Evolutionary conservation across 495 filamentous ascomycete species (phyloP).

Genomic region (Aspergillus campestris): DNA sequence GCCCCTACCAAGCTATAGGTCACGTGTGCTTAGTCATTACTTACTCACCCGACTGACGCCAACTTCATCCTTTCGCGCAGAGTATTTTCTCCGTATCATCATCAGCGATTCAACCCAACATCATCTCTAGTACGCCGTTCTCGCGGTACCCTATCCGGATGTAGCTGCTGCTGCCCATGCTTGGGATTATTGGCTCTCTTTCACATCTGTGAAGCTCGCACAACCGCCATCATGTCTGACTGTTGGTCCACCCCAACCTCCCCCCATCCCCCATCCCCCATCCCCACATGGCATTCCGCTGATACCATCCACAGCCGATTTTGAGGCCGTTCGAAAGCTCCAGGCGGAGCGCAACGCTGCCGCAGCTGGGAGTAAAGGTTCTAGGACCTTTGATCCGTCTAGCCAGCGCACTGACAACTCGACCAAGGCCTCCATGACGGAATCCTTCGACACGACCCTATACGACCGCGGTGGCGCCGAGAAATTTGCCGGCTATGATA

Average conservation of each 20-base stretch:
- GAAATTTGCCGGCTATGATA: conserved; percentile 87
- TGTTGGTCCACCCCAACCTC: conserved; percentile 30
- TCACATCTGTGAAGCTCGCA: conserved; percentile 16
- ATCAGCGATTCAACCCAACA: conserved; percentile 11
- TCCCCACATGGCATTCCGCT: conserved; percentile 1
- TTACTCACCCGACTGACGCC: too few species aligned
- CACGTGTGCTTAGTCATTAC: too few species aligned
- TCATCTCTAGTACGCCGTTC: conserved; percentile 22
- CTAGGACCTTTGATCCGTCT: conserved; percentile 75
- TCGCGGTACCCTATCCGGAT: conserved; percentile 31
- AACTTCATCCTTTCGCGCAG: too few species aligned
- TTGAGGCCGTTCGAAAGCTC: conserved; percentile 72
- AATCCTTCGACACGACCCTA: conserved; percentile 86
- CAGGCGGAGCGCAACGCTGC: conserved; percentile 89
- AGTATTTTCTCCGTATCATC: background rate
- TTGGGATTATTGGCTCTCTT: conserved; percentile 23
- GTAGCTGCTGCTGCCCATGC: conserved; percentile 28
- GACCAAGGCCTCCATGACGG: conserved; percentile 91
- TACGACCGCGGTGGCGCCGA: conserved; percentile 77
- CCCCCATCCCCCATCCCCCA: conserved; percentile 9
- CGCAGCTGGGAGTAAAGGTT: conserved; percentile 75
- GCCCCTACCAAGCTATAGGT: too few species aligned
- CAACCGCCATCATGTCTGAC: conserved; percentile 48
- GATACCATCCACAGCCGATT: conserved; percentile 52
- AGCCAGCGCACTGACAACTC: conserved; percentile 83